Base-by-base conservation (phyloP, 169 alveolate genomes). In the Plasmodium chabaudi region DNA sequence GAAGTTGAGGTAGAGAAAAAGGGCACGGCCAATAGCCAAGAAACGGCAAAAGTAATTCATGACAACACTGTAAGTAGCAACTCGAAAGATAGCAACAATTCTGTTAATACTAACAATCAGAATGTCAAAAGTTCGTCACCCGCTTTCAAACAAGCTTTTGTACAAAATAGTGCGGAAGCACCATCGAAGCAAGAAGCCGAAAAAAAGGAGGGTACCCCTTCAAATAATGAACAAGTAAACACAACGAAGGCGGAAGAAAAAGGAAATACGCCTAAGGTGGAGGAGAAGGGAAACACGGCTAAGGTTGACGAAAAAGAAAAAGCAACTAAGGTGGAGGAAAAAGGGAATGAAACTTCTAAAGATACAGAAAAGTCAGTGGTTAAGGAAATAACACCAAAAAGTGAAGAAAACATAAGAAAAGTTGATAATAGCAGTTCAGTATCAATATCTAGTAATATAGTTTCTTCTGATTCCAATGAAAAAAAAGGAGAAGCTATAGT, bases 361-460 rank as follows among this genome's bases (percentile, higher is more conserved):
- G 88, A 74, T 19, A 73, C 23, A 21, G 88, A 74, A 46, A 44
- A 74, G 2, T 60, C 88, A 15, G 71, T 74, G 51, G 88, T 74
- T 61, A 74, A 74, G 53, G 88, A 74, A 46, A 74, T 74, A 25
- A 74, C 71, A 34, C 56, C 88, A 13, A 59, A 74, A 42, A 56
- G 63, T 61, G 88, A 74, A 21, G 21, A 64, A 21, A 23, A 44
- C 15, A n/a, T n/a, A 47, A n/a, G 47, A 49, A 23, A 34, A 39
- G 13, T 21, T 56, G 46, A 34, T 34, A 34, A 34, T 34, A 39
- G 10, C n/a, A 21, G 19, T 39, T 34, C 39, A 17, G 23, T 0
- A 34, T 34, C 42, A 34, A 34, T 5, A 34, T 34, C 42, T 34
- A 34, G 42, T 34, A 34, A 34, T 5, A 34, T 5, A 34, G 42